phyloP scores from a whole-genome alignment of 2,329 filamentous ascomycete genomes.

The Aspergillus tamarii region DNA sequence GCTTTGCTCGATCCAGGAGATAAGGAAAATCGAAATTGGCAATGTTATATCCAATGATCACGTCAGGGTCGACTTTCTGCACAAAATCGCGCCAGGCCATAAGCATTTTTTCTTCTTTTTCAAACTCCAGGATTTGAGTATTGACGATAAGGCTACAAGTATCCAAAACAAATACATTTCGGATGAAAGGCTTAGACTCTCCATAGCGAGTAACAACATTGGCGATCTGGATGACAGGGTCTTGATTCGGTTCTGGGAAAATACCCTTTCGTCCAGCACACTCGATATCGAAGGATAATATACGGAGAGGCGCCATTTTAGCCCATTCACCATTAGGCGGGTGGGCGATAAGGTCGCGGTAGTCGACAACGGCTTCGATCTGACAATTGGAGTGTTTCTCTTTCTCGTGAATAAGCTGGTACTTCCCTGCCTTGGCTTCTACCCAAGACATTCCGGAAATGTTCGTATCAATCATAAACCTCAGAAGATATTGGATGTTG shows the following conservation, averaged over 20 bases:
- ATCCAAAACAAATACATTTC: constrained; percentile 95
- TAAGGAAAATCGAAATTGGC: constrained; percentile 99
- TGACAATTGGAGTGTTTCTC: constrained; percentile 89
- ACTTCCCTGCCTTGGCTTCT: constrained; percentile 75
- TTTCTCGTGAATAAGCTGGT: constrained; percentile 67
- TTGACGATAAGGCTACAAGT: constrained; percentile 92
- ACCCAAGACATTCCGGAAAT: constrained; percentile 98
- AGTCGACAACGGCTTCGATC: constrained; percentile 87
- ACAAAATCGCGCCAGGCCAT: constrained; percentile 89
- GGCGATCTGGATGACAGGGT: constrained; percentile 97
- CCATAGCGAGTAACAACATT: constrained; percentile 94
- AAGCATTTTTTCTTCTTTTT: constrained; percentile 86
- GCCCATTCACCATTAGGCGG: constrained; percentile 91
- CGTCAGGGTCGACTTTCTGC: constrained; percentile 87
- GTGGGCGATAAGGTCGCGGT: constrained; percentile 82
- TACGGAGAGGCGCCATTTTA: constrained; percentile 92
- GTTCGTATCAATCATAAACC: constrained; percentile 98
- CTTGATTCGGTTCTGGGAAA: constrained; percentile 88
- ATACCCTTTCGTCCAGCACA: constrained; percentile 97
- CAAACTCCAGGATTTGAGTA: constrained; percentile 84
- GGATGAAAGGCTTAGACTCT: constrained; percentile 91
- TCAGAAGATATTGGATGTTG: constrained; percentile 89
- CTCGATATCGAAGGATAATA: constrained; percentile 97
- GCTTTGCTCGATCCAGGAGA: constrained; percentile 81
- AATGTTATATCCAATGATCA: constrained; percentile 99